phyloP scores from a whole-genome alignment of 768 basidiomycete genomes.

The Boletus insuetus region DNA sequence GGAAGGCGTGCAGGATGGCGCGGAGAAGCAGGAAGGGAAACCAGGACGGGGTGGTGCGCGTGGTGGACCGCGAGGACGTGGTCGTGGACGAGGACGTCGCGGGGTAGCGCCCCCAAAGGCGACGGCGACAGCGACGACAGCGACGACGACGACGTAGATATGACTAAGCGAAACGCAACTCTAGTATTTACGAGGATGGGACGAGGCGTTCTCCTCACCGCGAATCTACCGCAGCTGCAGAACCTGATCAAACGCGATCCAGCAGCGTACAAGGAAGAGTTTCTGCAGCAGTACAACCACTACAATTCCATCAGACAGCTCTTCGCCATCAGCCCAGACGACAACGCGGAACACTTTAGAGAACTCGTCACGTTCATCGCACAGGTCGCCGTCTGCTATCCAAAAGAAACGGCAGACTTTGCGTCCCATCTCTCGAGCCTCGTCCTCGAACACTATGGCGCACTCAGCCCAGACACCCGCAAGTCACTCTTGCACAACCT shows the following conservation, averaged over 20 bases:
- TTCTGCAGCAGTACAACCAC: slow-evolving; percentile 94
- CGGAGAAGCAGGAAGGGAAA: slow-evolving; percentile 24
- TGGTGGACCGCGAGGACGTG: slow-evolving; percentile 31
- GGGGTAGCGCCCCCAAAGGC: no score
- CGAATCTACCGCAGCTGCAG: slow-evolving; percentile 92
- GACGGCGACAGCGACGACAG: not conserved
- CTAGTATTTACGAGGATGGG: not conserved
- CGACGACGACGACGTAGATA: not conserved
- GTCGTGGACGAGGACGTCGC: slow-evolving; percentile 33
- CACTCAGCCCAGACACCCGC: slow-evolving; percentile 75
- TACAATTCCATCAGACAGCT: slow-evolving; percentile 87
- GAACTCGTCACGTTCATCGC: slow-evolving; percentile 91
- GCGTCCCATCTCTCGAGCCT: slow-evolving; percentile 76
- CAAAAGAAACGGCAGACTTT: slow-evolving; percentile 83
- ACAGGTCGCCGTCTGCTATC: slow-evolving; percentile 80
- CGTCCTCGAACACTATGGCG: slow-evolving; percentile 74
- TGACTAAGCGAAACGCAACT: slow-evolving; percentile 17
- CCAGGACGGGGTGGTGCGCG: slow-evolving; percentile 28
- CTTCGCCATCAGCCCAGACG: slow-evolving; percentile 77
- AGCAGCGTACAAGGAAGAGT: slow-evolving; percentile 88
- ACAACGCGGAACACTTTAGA: slow-evolving; percentile 80
- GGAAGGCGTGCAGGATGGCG: not conserved
- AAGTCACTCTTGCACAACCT: slow-evolving; percentile 86
- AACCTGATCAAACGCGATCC: slow-evolving; percentile 97
- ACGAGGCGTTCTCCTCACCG: slow-evolving; percentile 54